These are phyloP conservation scores for Biscogniauxia sp. DNA, from an alignment of 2,329 filamentous ascomycete genomes.

Conservation along the genomic window DNA sequence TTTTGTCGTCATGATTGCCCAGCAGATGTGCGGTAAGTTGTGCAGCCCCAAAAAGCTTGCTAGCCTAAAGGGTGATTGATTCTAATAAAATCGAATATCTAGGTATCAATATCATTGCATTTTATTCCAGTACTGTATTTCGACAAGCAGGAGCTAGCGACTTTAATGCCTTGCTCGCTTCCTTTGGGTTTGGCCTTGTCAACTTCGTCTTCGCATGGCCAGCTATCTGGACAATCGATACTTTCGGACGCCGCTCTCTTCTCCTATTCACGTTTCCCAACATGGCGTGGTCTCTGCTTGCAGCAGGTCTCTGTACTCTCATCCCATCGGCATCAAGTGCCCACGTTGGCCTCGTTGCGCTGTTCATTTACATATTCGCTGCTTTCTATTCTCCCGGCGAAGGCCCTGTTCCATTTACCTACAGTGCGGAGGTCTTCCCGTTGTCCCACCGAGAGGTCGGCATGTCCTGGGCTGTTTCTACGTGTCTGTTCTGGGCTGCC, in stretches of 20 bases:
- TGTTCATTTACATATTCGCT: conserved; percentile 60
- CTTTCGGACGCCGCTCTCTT: conserved; percentile 59
- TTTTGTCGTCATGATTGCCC: conserved; percentile 75
- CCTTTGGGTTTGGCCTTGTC: conserved; percentile 64
- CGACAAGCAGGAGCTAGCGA: conserved; percentile 52
- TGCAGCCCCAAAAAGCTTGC: neutral
- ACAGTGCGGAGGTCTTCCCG: conserved; percentile 68
- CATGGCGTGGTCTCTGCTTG: conserved; percentile 66
- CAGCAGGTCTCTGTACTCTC: conserved; percentile 57
- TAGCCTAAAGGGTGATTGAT: neutral
- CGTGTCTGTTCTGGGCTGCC: conserved; percentile 59
- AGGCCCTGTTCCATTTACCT: conserved; percentile 66
- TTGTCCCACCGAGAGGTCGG: conserved; percentile 68
- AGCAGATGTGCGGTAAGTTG: conserved; percentile 59
- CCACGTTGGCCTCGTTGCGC: conserved; percentile 47
- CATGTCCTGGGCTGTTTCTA: conserved; percentile 68
- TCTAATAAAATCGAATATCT: conserved; percentile 1
- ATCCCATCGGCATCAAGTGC: conserved; percentile 33
- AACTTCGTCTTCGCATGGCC: conserved; percentile 65
- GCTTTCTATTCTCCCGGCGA: conserved; percentile 64
- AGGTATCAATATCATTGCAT: conserved; percentile 68
- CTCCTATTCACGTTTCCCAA: conserved; percentile 65
- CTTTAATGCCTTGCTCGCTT: conserved; percentile 57
- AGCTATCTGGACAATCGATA: conserved; percentile 65
- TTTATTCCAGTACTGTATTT: conserved; percentile 68